Percentiles rank a stretch among this genome's conserved stretches.
Conservation (phyloP, 2,329 filamentous ascomycete species). For the Furcasterigmium sp. region DNA sequence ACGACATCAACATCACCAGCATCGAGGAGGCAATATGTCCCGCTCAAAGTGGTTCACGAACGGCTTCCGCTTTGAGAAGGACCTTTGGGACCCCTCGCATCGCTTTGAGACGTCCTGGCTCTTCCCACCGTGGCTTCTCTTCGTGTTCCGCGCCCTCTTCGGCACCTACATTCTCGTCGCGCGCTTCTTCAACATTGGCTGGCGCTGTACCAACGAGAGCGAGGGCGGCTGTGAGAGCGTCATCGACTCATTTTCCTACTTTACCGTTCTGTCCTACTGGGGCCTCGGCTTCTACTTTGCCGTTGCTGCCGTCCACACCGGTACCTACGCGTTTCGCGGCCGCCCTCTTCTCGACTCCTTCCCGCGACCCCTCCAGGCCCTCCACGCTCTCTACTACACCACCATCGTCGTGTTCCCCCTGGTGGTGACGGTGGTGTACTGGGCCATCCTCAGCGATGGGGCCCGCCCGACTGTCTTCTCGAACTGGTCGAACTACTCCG, state of each 20-base stretch:
- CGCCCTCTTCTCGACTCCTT: slow-evolving; percentile 51
- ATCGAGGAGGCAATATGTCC: neutral
- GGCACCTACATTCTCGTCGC: slow-evolving; percentile 65
- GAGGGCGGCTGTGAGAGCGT: slow-evolving; percentile 39
- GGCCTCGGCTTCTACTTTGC: slow-evolving; percentile 75
- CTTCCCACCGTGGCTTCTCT: slow-evolving; percentile 60
- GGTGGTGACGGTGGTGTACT: slow-evolving; percentile 67
- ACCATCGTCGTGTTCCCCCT: slow-evolving; percentile 60
- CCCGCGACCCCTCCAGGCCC: slow-evolving; percentile 56
- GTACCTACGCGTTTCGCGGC: slow-evolving; percentile 55
- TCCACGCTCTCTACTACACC: slow-evolving; percentile 61
- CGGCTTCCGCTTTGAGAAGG: slow-evolving; percentile 33
- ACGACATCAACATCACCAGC: too few relatives aligned
- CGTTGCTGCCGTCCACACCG: slow-evolving; percentile 62
- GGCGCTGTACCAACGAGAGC: slow-evolving; percentile 48
- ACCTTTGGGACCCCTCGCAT: slow-evolving; percentile 50
- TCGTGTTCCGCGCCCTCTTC: slow-evolving; percentile 48
- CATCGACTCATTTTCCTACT: slow-evolving; percentile 66
- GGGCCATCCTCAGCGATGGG: slow-evolving; percentile 51
- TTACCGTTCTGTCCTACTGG: slow-evolving; percentile 80
- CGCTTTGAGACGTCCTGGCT: slow-evolving; percentile 80
- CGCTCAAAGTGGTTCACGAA: slow-evolving; percentile 3
- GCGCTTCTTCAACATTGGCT: slow-evolving; percentile 65
- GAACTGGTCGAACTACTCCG: slow-evolving; percentile 63
- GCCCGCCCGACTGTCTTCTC: slow-evolving; percentile 39